Evolutionary conservation across 331 rosid species (phyloP).

Genomic region (Telfairia occidentalis): DNA sequence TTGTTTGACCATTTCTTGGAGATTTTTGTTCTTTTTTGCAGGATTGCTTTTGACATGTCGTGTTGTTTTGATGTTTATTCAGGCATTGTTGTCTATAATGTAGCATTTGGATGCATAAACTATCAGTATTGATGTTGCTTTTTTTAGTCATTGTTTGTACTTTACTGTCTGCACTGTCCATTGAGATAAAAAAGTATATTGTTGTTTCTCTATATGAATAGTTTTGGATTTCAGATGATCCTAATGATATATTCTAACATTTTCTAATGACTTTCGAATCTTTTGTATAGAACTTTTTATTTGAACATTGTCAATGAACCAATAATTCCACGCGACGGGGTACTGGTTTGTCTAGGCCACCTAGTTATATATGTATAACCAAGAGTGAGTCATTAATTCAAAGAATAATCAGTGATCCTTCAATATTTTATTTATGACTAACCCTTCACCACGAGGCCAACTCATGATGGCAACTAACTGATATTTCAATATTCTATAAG

Average conservation of each 20-base stretch:
- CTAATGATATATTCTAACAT: background rate
- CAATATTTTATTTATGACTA: too few relatives aligned
- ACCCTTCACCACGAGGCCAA: background rate
- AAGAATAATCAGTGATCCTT: too few relatives aligned
- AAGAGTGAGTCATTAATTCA: too few relatives aligned
- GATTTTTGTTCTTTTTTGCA: background rate
- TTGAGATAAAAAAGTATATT: background rate
- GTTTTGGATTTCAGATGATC: background rate
- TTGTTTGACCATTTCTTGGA: conserved; percentile 1
- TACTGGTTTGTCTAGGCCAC: background rate
- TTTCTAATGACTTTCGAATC: background rate
- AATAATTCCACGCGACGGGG: too few relatives aligned
- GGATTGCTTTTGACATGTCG: background rate
- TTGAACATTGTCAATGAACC: background rate
- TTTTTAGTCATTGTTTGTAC: background rate
- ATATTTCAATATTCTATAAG: background rate
- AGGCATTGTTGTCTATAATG: background rate
- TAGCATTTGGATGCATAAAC: background rate
- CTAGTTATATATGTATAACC: background rate
- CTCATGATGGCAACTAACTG: background rate
- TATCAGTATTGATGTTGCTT: background rate
- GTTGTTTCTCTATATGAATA: background rate
- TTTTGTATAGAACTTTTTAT: background rate
- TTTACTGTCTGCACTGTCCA: background rate
- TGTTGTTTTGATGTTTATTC: background rate